Base-by-base conservation (phyloP, 108 stramenopile species). In the Cyclotella kingstonii region DNA sequence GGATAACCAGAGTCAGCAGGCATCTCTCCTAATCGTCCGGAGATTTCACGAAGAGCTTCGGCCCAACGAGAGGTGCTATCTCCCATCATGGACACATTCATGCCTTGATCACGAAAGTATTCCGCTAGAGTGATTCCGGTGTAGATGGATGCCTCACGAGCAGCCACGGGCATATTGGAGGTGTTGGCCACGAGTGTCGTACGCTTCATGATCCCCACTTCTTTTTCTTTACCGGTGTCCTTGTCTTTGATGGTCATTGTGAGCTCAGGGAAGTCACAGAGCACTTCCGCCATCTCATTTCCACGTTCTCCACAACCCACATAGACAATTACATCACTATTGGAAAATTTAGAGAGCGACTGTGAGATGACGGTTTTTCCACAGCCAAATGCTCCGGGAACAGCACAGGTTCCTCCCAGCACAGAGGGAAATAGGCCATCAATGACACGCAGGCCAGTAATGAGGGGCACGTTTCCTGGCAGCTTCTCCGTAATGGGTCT, bases 81-180 rank as follows among this genome's bases (percentile, higher is more conserved):
- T 59, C 97, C 99, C 99, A 99, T 99, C 97, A 99, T 98, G 49
- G 96, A 94, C 53, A 99, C 98, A 59, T 99, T 96, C 95, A 98
- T 96, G 25, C 99, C 98, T 81, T 94, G 92, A 86, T 99, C 99
- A 61, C 99, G 89, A 81, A 95, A 96, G 84, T 97, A 98, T 75
- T 97, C 96, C 45, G 96, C 95, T 42, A 97, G 80, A 31, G 97
- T 96, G 56, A 96, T 97, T 59, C 98, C 98, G 17, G 98, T 99
- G 90, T 99, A 99, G 77, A 99, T 99, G 52, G 95, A 96, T 7
- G 99, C 99, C 89, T 99, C 99, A 71, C 99, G 97, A 27, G 99
- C 99, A 49, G 99, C 99, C 73, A 99, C 99, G 55, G 99, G 99
- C 99, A 99, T 99, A 95, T 99, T 99, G 58, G 98, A 98, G 25